Evolutionary conservation across 345 rosid genomes (phyloP).

Genomic region (Leavenworthia alabamica): DNA sequence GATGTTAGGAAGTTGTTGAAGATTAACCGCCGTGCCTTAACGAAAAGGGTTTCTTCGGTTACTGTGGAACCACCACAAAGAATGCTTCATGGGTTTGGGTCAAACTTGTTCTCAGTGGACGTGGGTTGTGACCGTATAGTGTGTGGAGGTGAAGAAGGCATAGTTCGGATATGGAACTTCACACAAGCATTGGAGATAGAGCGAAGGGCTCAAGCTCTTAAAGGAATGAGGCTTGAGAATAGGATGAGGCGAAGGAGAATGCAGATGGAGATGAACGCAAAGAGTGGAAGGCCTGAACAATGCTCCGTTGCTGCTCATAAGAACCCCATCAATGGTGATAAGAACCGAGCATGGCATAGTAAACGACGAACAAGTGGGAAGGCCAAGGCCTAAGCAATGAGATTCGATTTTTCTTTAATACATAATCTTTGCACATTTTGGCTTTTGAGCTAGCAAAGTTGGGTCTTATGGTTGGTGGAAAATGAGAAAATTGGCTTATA

Average conservation of each 20-base stretch:
- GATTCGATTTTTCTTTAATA: background rate
- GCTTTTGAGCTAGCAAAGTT: conserved; percentile 2
- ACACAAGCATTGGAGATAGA: conserved; percentile 74
- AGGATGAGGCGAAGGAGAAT: conserved; percentile 69
- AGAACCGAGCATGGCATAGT: conserved; percentile 47
- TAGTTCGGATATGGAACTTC: conserved; percentile 84
- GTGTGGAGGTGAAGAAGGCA: conserved; percentile 86
- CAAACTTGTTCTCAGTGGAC: conserved; percentile 64
- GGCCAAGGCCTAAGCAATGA: conserved; percentile 48
- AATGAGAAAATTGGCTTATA: background rate
- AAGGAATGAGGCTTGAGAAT: conserved; percentile 68
- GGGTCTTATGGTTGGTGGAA: conserved; percentile 4
- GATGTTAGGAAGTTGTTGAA: conserved; percentile 73
- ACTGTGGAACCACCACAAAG: conserved; percentile 81
- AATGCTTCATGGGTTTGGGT: conserved; percentile 78
- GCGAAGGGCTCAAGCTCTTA: conserved; percentile 48
- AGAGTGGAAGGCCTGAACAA: conserved; percentile 45
- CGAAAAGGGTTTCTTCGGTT: conserved; percentile 34
- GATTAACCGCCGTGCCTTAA: conserved; percentile 28
- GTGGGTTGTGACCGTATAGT: conserved; percentile 85
- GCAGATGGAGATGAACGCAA: conserved; percentile 60
- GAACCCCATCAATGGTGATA: conserved; percentile 50
- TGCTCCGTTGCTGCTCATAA: conserved; percentile 82
- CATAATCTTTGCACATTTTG: conserved; percentile 1
- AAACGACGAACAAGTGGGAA: conserved; percentile 64